phyloP scores from a whole-genome alignment of 305 asterid genomes.

The Andrographis paniculata region DNA sequence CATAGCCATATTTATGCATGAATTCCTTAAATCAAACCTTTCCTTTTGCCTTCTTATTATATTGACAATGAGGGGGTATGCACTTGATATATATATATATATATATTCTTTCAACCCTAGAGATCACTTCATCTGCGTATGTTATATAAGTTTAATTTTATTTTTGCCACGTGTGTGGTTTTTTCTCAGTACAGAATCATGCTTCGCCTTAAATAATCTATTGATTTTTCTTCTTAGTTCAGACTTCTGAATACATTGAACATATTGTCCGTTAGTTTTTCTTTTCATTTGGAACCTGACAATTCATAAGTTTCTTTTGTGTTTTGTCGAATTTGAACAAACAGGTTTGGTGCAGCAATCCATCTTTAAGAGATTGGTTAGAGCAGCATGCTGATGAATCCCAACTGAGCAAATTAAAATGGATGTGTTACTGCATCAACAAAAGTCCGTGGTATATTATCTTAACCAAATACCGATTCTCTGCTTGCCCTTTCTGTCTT shows the following conservation, averaged over 20 bases:
- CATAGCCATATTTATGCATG: too few species aligned
- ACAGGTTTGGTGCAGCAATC: conserved; percentile 91
- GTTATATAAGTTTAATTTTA: too few species aligned
- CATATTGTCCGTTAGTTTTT: conserved; percentile 1
- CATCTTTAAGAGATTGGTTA: conserved; percentile 83
- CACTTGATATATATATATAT: too few species aligned
- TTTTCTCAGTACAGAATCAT: too few species aligned
- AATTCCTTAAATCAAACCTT: too few species aligned
- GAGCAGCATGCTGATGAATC: conserved; percentile 59
- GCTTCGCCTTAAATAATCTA: background rate
- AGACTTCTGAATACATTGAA: conserved; percentile 4
- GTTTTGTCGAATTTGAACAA: conserved; percentile 15
- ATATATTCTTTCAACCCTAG: too few species aligned
- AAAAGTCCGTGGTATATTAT: conserved; percentile 88
- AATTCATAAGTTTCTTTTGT: conserved; percentile 7
- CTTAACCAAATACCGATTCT: conserved; percentile 9
- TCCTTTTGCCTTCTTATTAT: too few species aligned
- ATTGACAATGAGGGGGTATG: too few species aligned
- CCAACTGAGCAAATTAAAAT: conserved; percentile 61
- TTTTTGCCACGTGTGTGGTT: too few species aligned
- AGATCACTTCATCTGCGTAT: too few species aligned
- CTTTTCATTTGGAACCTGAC: conserved; percentile 10
- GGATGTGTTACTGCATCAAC: conserved; percentile 79
- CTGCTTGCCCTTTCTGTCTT: background rate
- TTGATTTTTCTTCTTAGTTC: conserved; percentile 1